Base-by-base conservation (phyloP, 169 alveolate genomes). In the Sarcocystis neurona region DNA sequence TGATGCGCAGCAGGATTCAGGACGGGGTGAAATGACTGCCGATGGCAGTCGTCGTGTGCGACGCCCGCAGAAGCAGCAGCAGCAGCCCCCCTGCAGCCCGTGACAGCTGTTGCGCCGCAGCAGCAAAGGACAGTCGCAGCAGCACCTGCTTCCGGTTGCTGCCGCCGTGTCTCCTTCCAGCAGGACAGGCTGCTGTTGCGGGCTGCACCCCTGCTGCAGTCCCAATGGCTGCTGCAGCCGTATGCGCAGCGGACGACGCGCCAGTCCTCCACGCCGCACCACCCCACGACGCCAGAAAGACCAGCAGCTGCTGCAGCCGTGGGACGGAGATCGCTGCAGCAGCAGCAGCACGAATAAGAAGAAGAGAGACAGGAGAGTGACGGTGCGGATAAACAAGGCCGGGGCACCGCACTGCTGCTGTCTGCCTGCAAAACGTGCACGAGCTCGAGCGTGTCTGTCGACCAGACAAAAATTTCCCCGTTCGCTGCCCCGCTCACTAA, bases 391-490 rank as follows among this genome's bases (percentile, higher is more conserved):
- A 63, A 43, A 3, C 10, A 63, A 43, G 43, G 43, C 6, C 44
- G 41, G 6, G 4, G 43, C 6, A 20, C 32, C 43, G 34, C 37
- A 2, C 34, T 32, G 2, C 10, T n/a, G 41, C 41, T 39, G 82
- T 47, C 53, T 56, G 82, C 41, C 37, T 37, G 2, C 39, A 72
- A 53, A 32, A 53, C 82, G 34, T 72, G 34, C 34, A 72, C 82
- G 58, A 72, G 58, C 50, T 72, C 82, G n/a, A 72, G 56, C 56
- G 82, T 72, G 70, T 88, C 91, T 43, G 79, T 77, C 56, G 70
- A 85, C 92, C 92, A 89, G 70, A 68, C 89, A 70, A 79, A 89
- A 41, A 89, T 66, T 63, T 89, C 92, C 72, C 89, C 92, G 63
- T 79, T 89, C 43, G 92, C 89, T 32, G 89, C 77, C 43, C 89